These are phyloP conservation scores for Sordariomycetes sp. DNA, from an alignment of 2,329 filamentous ascomycete species.

Conservation along the genomic window DNA sequence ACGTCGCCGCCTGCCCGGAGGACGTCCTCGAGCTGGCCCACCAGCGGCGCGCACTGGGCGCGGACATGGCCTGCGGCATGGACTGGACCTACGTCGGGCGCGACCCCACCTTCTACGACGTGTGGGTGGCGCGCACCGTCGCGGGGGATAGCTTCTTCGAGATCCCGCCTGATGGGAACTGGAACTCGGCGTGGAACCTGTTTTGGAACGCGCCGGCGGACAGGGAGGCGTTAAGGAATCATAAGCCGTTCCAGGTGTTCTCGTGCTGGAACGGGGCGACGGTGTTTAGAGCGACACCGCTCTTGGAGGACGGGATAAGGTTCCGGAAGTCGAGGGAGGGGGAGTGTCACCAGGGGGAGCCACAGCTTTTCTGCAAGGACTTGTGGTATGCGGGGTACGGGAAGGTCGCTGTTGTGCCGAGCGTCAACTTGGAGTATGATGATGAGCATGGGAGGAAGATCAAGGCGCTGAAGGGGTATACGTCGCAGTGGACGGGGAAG, in stretches of 20 bases:
- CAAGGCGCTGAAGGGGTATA: constrained; percentile 40
- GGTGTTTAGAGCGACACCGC: constrained; percentile 33
- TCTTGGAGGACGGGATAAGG: constrained; percentile 28
- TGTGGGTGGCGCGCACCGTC: constrained; percentile 42
- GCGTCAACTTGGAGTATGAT: constrained; percentile 44
- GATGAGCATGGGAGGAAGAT: constrained; percentile 30
- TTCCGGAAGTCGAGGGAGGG: constrained; percentile 27
- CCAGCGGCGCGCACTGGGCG: constrained; percentile 31
- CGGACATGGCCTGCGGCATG: constrained; percentile 48
- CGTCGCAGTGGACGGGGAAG: constrained; percentile 20
- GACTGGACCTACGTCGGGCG: constrained; percentile 39
- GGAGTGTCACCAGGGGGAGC: constrained; percentile 45
- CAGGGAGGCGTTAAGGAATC: constrained; percentile 17
- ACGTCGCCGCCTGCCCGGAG: constrained; percentile 39
- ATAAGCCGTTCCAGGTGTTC: constrained; percentile 47
- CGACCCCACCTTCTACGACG: constrained; percentile 43
- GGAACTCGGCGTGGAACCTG: constrained; percentile 35
- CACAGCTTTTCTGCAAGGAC: constrained; percentile 45
- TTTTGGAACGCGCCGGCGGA: constrained; percentile 38
- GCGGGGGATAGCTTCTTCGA: constrained; percentile 44
- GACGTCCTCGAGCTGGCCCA: constrained; percentile 46
- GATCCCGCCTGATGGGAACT: constrained; percentile 36
- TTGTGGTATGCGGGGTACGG: constrained; percentile 37
- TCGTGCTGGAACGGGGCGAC: constrained; percentile 50
- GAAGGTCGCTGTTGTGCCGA: constrained; percentile 44